Evolutionary conservation across 1,284 basidiomycete genomes (phyloP).

Genomic region (Quambalaria eucalypti): DNA sequence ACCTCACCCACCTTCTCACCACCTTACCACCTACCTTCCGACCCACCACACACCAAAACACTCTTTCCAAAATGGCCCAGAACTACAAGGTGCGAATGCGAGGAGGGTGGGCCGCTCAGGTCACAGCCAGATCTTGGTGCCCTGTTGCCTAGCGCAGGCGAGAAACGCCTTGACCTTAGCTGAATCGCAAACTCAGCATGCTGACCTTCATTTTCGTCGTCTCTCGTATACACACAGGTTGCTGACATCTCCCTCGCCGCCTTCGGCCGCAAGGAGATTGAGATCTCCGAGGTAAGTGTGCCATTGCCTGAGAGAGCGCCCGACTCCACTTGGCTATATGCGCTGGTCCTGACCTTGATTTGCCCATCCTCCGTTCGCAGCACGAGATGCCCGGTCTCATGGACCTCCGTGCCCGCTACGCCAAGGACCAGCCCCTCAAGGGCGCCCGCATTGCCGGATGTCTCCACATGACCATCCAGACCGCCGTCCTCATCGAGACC

Average conservation of each 20-base stretch:
- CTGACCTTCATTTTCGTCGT: not conserved
- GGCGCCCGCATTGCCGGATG: conserved; percentile 87
- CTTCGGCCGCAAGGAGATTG: conserved; percentile 94
- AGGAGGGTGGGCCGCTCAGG: not conserved
- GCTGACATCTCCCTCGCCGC: conserved; percentile 88
- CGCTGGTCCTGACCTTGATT: not conserved
- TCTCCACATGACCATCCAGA: conserved; percentile 71
- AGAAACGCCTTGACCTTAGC: not conserved
- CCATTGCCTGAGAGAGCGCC: not conserved
- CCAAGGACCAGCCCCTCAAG: conserved; percentile 71
- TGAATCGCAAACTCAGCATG: not conserved
- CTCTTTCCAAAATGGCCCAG: conserved; percentile 10
- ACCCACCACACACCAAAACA: not conserved
- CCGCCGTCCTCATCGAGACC: conserved; percentile 50
- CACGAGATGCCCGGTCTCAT: conserved; percentile 47
- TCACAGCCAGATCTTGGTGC: not conserved
- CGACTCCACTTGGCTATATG: not conserved
- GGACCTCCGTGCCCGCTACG: conserved; percentile 57
- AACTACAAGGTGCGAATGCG: conserved; percentile 5
- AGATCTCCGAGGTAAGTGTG: conserved; percentile 76
- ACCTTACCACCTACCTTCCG: not conserved
- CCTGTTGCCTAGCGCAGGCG: not conserved
- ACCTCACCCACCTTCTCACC: not conserved
- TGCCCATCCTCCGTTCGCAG: conserved; percentile 1
- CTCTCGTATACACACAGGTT: conserved; percentile 26